Evolutionary conservation across 2,329 filamentous ascomycete species (phyloP).

Genomic region (Penicillium brevicompactum): DNA sequence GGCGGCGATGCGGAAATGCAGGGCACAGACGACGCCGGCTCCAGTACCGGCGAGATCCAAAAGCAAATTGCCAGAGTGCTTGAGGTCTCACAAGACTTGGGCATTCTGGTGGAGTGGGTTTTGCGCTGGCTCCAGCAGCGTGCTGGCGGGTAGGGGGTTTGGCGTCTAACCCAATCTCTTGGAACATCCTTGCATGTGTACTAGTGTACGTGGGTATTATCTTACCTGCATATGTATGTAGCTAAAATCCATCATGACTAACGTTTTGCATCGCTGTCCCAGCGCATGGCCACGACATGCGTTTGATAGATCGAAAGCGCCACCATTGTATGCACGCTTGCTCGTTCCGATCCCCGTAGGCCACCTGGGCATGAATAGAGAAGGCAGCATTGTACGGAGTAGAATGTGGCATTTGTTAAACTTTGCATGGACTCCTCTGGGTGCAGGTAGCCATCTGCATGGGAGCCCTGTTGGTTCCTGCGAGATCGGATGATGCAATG

Average conservation of each 20-base stretch:
- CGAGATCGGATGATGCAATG: background rate
- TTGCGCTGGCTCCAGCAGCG: constrained; percentile 38
- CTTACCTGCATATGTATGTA: background rate
- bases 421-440: background rate
- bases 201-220: background rate
- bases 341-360: background rate
- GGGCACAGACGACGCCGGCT: constrained; percentile 14
- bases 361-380: background rate
- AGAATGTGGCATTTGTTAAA: background rate
- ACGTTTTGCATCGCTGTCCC: background rate
- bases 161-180: background rate
- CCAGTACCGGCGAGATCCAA: constrained; percentile 28
- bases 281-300: background rate
- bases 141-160: constrained; percentile 20
- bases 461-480: background rate
- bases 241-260: background rate
- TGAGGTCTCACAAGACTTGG: constrained; percentile 48
- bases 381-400: background rate
- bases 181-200: background rate
- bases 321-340: background rate
- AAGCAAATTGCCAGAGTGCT: constrained; percentile 42
- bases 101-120: constrained; percentile 48
- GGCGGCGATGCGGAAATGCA: constrained; percentile 21
- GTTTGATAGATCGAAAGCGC: background rate
- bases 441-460: background rate